These are phyloP conservation scores for Eimeria brunetti DNA, from an alignment of 169 alveolate species.

Conservation along the genomic window DNA sequence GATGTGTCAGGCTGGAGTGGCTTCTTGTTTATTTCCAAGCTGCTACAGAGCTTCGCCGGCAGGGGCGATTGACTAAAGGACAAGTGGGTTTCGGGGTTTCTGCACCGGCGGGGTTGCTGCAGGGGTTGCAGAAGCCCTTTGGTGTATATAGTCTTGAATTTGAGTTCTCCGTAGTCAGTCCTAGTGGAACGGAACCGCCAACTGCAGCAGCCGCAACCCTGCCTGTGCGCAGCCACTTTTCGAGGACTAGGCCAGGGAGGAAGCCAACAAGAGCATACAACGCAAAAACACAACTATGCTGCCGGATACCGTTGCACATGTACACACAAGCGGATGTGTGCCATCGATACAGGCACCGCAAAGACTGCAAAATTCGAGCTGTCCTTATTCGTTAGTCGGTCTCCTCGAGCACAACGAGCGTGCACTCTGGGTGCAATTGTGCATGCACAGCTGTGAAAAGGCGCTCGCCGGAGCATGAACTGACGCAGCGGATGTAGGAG, in stretches of 20 bases:
- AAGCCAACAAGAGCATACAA: background rate
- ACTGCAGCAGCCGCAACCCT: constrained; percentile 72
- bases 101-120: constrained; percentile 57
- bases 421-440: background rate
- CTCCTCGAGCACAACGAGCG: background rate
- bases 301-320: background rate
- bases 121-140: constrained; percentile 52
- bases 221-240: background rate
- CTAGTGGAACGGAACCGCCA: constrained; percentile 86
- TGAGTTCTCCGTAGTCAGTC: constrained; percentile 84
- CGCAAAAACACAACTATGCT: background rate
- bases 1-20: background rate
- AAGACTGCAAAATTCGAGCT: background rate
- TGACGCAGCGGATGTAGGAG: too few species aligned
- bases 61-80: constrained; percentile 41
- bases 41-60: too few species aligned
- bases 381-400: background rate
- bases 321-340: background rate
- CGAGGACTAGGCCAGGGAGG: background rate
- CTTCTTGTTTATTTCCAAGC: background rate
- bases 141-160: constrained; percentile 81
- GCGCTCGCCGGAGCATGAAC: too few species aligned
- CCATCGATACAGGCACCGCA: background rate
- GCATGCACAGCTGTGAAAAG: too few species aligned
- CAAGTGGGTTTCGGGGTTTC: constrained; percentile 52